phyloP scores from a whole-genome alignment of 2,329 filamentous ascomycete genomes.

The Aspergillus brunneoviolaceus region DNA sequence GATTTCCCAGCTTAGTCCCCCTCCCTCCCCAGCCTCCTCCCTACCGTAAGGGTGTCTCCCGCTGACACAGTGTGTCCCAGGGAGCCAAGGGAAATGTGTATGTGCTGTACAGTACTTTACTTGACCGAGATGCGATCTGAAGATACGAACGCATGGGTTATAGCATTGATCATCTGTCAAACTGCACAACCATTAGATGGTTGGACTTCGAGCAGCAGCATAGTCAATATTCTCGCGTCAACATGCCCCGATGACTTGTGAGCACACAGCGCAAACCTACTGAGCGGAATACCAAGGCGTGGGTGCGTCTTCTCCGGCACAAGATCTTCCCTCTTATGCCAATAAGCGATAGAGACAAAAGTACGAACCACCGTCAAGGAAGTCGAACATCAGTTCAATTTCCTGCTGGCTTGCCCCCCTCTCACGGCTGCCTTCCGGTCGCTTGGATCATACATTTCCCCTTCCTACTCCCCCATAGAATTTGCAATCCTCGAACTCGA shows the following conservation, averaged over 20 bases:
- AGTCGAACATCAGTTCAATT: background rate
- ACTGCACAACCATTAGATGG: background rate
- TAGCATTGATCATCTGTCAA: background rate
- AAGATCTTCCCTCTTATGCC: background rate
- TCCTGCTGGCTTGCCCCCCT: background rate
- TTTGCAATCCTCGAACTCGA: background rate
- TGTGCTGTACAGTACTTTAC: background rate
- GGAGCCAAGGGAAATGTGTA: background rate
- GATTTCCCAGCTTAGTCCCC: background rate
- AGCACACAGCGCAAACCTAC: no score
- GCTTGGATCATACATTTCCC: background rate
- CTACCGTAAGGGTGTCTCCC: background rate
- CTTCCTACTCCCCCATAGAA: background rate
- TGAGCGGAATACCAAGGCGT: background rate
- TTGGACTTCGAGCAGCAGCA: background rate
- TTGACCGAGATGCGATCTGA: background rate
- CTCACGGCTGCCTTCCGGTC: background rate
- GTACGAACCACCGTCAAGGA: background rate
- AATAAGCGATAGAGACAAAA: conserved; percentile 1
- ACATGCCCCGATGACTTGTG: background rate
- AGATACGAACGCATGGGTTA: background rate
- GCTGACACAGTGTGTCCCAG: background rate
- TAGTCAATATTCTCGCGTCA: background rate
- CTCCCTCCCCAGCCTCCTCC: background rate
- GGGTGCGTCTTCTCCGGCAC: background rate